Evolutionary conservation across 495 filamentous ascomycete species (phyloP).

Genomic region (Chaetomidium leptoderma): DNA sequence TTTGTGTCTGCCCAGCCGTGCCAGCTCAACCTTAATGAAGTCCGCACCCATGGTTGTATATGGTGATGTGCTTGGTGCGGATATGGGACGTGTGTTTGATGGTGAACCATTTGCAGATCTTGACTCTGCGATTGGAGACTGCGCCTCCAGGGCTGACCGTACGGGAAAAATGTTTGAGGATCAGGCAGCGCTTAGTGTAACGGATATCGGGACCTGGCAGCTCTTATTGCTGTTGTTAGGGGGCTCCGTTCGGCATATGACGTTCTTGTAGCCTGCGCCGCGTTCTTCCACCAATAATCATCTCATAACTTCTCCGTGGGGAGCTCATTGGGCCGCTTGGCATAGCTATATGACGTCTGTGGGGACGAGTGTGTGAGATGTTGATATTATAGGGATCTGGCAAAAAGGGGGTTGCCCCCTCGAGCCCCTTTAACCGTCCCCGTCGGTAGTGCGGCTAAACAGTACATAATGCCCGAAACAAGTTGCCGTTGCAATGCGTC

Average conservation of each 20-base stretch:
- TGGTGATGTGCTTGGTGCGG: too few relatives aligned
- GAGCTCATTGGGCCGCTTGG: slow-evolving; percentile 14
- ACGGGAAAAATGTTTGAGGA: neutral
- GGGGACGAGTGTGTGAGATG: neutral
- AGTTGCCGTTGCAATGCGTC: slow-evolving; percentile 10
- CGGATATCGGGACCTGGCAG: neutral
- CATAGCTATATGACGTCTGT: neutral
- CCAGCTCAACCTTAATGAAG: too few relatives aligned
- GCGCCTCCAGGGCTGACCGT: too few relatives aligned
- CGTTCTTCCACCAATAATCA: slow-evolving; percentile 13
- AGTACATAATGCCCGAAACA: slow-evolving; percentile 9
- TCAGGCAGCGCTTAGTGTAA: neutral
- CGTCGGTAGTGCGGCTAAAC: slow-evolving; percentile 17
- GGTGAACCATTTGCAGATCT: too few relatives aligned
- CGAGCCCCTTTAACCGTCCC: slow-evolving; percentile 23
- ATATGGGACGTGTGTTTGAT: too few relatives aligned
- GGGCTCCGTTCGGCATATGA: slow-evolving; percentile 9
- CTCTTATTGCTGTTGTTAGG: too few relatives aligned
- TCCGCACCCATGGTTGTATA: too few relatives aligned
- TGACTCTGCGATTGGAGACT: too few relatives aligned
- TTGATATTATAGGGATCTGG: slow-evolving; percentile 16
- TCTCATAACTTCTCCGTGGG: neutral
- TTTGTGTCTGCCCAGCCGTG: too few relatives aligned
- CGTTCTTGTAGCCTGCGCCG: neutral
- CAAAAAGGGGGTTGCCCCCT: slow-evolving; percentile 7